Base-by-base conservation (phyloP, 305 asterid species). In the Petunia hybrid region DNA sequence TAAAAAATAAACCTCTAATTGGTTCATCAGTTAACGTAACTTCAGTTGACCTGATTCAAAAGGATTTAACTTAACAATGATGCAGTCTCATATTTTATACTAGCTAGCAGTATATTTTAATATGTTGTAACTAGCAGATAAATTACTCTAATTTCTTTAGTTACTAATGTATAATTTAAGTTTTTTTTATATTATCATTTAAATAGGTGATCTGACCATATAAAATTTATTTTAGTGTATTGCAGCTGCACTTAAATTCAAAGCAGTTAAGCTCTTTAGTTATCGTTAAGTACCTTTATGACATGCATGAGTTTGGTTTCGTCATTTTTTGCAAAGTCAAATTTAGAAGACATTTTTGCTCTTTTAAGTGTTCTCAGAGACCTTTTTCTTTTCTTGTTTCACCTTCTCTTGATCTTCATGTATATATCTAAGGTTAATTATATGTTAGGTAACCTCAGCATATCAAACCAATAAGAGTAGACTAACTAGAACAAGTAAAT, bases 11-110 rank as follows among this genome's bases (percentile, higher is more conserved):
- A 70, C 60, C 5, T 45, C 60, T 46, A 46, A 9, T 70, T 45
- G 61, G 61, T 45, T 71, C 61, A 70, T 46, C 60, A 10, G 16
- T 31, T 70, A 70, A 70, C 61, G 22, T 51, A 70, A 31, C 77
- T 45, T 14, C 6, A 9, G 31, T 22, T 22, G 31, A 22, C 31
- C 31, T 22, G 31, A 22, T 22, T 22, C 31, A 22, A 22, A 22
- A 22, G 31, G 31, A 22, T 22, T 22, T 22, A 22, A 22, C 31
- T 22, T 22, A 22, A 22, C 31, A 22, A 22, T 22, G 31, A 22
- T 22, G 31, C 31, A 22, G 31, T 22, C 31, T 22, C 31, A 22
- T 22, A 22, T 22, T 22, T 22, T 22, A 22, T 22, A 22, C 31
- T 22, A 22, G 31, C 31, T 22, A 22, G 31, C 31, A 22, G 31